Percentiles rank a stretch among this genome's conserved stretches.
phyloP scores from a whole-genome alignment of 2,329 filamentous ascomycete genomes.

The Trichoderma lentiforme region DNA sequence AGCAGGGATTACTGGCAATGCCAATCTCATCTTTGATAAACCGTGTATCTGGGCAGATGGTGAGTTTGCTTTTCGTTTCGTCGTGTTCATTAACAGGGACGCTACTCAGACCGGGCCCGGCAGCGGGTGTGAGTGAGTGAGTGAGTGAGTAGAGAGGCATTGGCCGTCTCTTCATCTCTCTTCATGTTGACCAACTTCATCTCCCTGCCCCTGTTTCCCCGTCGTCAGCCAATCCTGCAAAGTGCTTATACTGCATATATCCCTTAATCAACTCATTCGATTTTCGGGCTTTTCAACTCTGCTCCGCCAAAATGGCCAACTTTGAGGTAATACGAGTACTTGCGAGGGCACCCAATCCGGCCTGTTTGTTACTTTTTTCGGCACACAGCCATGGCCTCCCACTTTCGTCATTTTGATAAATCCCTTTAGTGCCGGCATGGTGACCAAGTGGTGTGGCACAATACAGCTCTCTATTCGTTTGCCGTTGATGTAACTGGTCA shows the following conservation, averaged over 20 bases:
- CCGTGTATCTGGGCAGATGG: conserved; percentile 6
- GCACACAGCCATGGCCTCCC: neutral
- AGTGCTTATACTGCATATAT: neutral
- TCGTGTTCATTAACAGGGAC: neutral
- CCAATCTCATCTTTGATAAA: conserved; percentile 16
- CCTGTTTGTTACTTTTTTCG: neutral
- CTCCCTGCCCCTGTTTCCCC: neutral
- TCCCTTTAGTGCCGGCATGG: conserved; percentile 9
- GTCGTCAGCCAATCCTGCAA: neutral
- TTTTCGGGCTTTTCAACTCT: neutral
- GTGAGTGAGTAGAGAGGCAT: neutral
- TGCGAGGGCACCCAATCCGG: neutral
- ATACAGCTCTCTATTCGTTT: neutral
- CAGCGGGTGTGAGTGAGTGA: neutral
- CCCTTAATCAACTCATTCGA: neutral
- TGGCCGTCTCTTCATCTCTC: neutral
- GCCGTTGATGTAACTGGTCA: neutral
- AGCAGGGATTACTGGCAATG: conserved; percentile 13
- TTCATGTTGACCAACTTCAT: neutral
- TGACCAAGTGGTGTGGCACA: neutral
- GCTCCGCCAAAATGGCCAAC: neutral
- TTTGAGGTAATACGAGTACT: neutral
- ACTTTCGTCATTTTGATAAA: neutral
- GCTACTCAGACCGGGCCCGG: neutral
- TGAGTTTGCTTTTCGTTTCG: neutral